Base-by-base conservation (phyloP, 345 rosid species). In the Turritis glabra region DNA sequence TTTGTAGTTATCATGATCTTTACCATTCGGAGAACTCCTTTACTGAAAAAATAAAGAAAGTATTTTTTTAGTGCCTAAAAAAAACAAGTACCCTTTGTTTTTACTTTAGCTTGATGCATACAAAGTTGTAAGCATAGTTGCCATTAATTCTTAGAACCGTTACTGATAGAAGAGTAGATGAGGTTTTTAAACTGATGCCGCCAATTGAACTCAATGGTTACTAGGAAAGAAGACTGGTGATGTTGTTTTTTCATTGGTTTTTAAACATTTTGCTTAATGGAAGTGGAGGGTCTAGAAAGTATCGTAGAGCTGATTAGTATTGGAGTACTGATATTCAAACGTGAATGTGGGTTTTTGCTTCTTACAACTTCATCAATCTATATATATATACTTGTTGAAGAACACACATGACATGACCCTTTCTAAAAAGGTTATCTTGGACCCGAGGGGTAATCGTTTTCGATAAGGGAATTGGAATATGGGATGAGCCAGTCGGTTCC, bases 381-480 rank as follows among this genome's bases (percentile, higher is more conserved):
- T 25, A 52, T 52, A 33, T 15, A 51, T 23, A 52, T 25, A 58
- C 46, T 25, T 23, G 35, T 62, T 9, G 23, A 62, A 62, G 37
- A 62, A 62, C 33, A 35, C 43, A 41, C 8, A 56, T 5, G 56
- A 2, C 17, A 35, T 46, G 43, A 15, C 7, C 9, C 12, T 14
- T 32, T 37, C 10, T 26, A 2, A n/a, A 35, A 18, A 13, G 47
- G 80, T 86, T 85, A 92, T 88, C 98, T 90, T 41, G 97, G 98
- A 62, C 97, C 97, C 2, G 98, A 90, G 7, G 85, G 80, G 67
- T 84, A 88, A 18, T 93, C 97, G 3, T 89, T 81, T 38, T 84
- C 83, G 41, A 90, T 80, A 48, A 84, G 87, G 46, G 92, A 86
- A 27, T 78, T 73, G 44, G 97, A 93, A 72, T 88, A 85, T 1